Conservation (phyloP, 139 green algal species). For the Edaphochlamys debaryana region DNA sequence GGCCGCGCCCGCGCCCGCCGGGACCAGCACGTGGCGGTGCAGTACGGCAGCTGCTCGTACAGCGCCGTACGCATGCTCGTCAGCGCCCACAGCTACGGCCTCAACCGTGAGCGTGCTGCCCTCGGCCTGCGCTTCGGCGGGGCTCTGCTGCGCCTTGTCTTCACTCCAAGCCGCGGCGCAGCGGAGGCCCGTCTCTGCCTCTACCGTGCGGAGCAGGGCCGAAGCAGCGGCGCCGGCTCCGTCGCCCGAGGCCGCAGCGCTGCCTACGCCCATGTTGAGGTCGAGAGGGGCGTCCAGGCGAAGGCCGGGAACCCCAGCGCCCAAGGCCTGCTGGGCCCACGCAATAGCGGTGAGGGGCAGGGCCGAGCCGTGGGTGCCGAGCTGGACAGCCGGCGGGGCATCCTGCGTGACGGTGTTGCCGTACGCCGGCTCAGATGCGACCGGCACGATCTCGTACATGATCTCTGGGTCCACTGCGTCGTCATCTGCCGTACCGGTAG, state of each 20-base stretch:
- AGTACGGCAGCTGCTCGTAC: background rate
- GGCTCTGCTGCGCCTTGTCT: too few species aligned
- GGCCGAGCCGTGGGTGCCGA: background rate
- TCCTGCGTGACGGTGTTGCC: too few species aligned
- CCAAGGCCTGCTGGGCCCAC: constrained; percentile 40
- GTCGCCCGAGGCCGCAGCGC: background rate
- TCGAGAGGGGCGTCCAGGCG: background rate
- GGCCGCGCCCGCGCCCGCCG: background rate
- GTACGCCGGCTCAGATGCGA: background rate
- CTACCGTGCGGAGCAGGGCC: constrained; percentile 20
- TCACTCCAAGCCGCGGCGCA: background rate
- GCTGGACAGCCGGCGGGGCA: too few species aligned
- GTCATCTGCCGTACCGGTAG: background rate
- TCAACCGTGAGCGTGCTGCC: background rate
- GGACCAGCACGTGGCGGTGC: background rate
- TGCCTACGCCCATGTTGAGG: background rate
- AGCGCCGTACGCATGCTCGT: constrained; percentile 32
- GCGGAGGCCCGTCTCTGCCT: constrained; percentile 15
- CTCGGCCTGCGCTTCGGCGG: too few species aligned
- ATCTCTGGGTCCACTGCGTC: background rate
- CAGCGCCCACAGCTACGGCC: background rate
- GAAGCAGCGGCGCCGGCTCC: too few species aligned
- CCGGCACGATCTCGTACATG: constrained; percentile 10
- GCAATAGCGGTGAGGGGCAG: constrained; percentile 13
- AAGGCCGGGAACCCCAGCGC: background rate